Evolutionary conservation across 352 stramenopile genomes (phyloP).

Genomic region (Globisporangium radiosum): DNA sequence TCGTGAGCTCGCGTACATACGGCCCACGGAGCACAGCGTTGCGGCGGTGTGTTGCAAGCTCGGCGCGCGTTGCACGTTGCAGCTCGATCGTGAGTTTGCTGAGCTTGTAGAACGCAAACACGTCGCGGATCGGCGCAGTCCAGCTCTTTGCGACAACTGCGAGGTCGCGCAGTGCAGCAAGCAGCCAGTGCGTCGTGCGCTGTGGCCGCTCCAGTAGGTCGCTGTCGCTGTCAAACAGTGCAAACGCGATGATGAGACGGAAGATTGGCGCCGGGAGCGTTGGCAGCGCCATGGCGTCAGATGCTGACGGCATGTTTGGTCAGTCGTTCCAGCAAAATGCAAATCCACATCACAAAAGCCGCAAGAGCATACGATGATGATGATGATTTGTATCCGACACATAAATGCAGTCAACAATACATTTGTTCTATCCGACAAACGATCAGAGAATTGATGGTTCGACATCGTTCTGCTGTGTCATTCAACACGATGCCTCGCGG

Average conservation of each 20-base stretch:
- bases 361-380: too few species aligned
- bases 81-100: conserved; percentile 26
- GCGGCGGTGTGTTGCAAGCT: conserved; percentile 13
- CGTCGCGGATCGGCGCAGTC: conserved; percentile 24
- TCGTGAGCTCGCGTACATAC: conserved; percentile 19
- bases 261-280: conserved; percentile 27
- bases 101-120: conserved; percentile 18
- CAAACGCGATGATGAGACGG: conserved; percentile 25
- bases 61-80: conserved; percentile 16
- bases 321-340: too few species aligned
- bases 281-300: not conserved
- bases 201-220: conserved; percentile 11
- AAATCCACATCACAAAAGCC: too few species aligned
- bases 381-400: too few species aligned
- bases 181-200: conserved; percentile 2
- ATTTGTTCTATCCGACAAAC: too few species aligned
- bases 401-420: too few species aligned
- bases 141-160: conserved; percentile 31
- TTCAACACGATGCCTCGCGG: too few species aligned
- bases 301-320: too few species aligned
- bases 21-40: conserved; percentile 19
- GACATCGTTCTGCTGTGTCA: too few species aligned
- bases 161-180: conserved; percentile 13
- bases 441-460: too few species aligned
- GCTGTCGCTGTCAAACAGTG: conserved; percentile 14